phyloP scores from a whole-genome alignment of 352 stramenopile species.

The Aphanomyces cochlioides region DNA sequence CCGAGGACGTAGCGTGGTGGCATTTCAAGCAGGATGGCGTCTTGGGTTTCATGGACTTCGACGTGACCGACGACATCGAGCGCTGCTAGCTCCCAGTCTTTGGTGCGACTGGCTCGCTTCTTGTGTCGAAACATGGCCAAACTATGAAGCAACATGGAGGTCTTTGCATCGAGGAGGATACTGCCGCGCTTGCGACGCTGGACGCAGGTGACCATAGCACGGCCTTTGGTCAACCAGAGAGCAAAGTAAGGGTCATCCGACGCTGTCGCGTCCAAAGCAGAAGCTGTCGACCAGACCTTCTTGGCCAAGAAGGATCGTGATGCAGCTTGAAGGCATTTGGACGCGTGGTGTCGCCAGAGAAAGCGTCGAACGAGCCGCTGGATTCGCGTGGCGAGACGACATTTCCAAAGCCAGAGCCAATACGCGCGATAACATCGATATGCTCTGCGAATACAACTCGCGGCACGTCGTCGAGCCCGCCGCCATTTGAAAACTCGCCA shows the following conservation, averaged over 20 bases:
- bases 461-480: neutral
- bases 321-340: neutral
- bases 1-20: neutral
- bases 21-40: neutral
- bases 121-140: neutral
- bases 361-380: conserved; percentile 11
- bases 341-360: neutral
- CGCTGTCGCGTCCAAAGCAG: neutral
- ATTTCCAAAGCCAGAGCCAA: conserved; percentile 1
- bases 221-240: neutral
- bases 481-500: neutral
- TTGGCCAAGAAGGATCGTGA: conserved; percentile 1
- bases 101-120: neutral
- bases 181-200: conserved; percentile 12
- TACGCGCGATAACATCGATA: conserved; percentile 7
- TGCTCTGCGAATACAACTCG: neutral
- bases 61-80: conserved; percentile 15
- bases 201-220: conserved; percentile 2
- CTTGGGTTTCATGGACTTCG: neutral
- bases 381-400: neutral
- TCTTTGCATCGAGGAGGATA: neutral
- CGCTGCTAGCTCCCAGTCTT: conserved; percentile 6
- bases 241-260: conserved; percentile 9
- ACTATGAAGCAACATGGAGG: neutral
- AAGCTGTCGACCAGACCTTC: conserved; percentile 9